Evolutionary conservation across 208 protist genomes (phyloP).

Genomic region (Trypanosomatidae sp.): DNA sequence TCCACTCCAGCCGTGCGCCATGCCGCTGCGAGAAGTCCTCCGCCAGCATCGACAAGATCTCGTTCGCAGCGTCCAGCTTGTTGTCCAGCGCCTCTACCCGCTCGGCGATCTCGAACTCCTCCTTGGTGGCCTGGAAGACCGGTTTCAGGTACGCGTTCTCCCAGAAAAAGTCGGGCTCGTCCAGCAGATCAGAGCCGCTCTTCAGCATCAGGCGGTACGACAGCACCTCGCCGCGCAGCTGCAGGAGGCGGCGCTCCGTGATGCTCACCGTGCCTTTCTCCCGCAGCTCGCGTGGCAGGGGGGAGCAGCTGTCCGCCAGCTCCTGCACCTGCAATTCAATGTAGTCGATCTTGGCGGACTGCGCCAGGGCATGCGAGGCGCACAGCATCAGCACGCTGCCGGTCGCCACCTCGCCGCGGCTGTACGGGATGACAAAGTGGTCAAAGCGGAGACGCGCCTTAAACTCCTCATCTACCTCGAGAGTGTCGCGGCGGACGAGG

Average conservation of each 20-base stretch:
- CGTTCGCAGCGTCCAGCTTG: conserved; percentile 74
- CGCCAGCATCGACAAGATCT: conserved; percentile 76
- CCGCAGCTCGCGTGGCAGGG: conserved; percentile 62
- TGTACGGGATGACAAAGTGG: conserved; percentile 77
- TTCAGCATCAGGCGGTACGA: conserved; percentile 80
- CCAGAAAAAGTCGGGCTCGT: conserved; percentile 85
- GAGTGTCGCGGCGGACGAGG: conserved; percentile 44
- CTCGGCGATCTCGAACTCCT: conserved; percentile 63
- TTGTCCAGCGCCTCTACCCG: conserved; percentile 75
- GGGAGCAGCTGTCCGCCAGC: conserved; percentile 64
- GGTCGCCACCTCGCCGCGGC: conserved; percentile 51
- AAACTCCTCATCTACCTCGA: conserved; percentile 72
- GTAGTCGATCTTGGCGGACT: conserved; percentile 85
- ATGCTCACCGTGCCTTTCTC: conserved; percentile 67
- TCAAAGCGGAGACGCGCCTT: conserved; percentile 60
- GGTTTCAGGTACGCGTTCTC: conserved; percentile 80
- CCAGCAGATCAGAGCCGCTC: conserved; percentile 76
- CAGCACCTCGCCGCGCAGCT: conserved; percentile 71
- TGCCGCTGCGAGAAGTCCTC: conserved; percentile 80
- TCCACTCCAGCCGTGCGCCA: conserved; percentile 77
- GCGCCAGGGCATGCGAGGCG: conserved; percentile 68
- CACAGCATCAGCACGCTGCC: conserved; percentile 65
- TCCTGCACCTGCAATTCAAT: conserved; percentile 75
- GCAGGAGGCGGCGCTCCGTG: conserved; percentile 59
- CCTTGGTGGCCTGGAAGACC: conserved; percentile 76